Evolutionary conservation across 75 land plant species (phyloP).

Genomic region (Cupressus sempervirens): DNA sequence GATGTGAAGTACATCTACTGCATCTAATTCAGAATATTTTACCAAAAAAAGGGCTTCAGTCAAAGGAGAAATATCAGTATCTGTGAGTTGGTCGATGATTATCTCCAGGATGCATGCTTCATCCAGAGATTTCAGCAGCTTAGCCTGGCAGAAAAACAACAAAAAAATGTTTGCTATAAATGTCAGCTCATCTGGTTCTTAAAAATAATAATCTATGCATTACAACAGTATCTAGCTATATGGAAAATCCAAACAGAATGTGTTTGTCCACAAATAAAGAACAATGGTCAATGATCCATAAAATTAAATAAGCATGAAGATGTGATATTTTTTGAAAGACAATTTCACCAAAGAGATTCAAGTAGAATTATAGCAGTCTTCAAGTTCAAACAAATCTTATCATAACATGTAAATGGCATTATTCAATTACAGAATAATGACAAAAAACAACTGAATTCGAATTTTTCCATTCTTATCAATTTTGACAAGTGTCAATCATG

Average conservation of each 20-base stretch:
- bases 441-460: background rate
- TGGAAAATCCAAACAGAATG: background rate
- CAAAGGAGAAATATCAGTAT: constrained; percentile 50
- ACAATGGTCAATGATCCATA: background rate
- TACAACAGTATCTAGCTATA: background rate
- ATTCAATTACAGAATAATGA: background rate
- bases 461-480: background rate
- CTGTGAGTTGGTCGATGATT: constrained; percentile 42
- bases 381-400: background rate
- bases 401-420: background rate
- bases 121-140: constrained; percentile 21
- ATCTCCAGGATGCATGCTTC: constrained; percentile 41
- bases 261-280: background rate
- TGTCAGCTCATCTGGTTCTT: background rate
- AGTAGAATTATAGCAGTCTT: background rate
- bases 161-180: constrained; percentile 1
- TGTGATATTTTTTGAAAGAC: background rate
- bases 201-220: background rate
- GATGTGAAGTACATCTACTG: constrained; percentile 54
- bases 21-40: constrained; percentile 54
- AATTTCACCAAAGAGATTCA: background rate
- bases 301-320: background rate
- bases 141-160: constrained; percentile 28
- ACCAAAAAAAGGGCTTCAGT: constrained; percentile 32
- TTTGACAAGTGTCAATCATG: background rate